Evolutionary conservation across 805 yeast species (phyloP).

Genomic region (Yarrowia sp.): DNA sequence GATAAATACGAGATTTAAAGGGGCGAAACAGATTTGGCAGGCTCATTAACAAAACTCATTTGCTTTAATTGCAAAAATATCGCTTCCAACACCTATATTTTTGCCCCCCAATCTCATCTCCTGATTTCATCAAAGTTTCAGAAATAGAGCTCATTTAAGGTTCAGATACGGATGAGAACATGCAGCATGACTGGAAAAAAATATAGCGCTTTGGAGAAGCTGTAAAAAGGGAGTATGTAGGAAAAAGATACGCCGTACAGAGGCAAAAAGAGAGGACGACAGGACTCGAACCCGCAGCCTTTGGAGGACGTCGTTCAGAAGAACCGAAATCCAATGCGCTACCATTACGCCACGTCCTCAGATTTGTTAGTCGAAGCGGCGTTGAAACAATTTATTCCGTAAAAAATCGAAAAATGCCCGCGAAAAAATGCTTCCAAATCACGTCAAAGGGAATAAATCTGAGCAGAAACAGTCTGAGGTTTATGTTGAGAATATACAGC

Average conservation of each 20-base stretch:
- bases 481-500: no score
- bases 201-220: background rate
- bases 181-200: conserved; percentile 17
- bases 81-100: background rate
- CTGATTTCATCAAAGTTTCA: conserved; percentile 11
- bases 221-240: background rate
- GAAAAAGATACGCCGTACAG: background rate
- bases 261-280: conserved; percentile 34
- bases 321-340: conserved; percentile 39
- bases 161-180: conserved; percentile 23
- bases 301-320: conserved; percentile 39
- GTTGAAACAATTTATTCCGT: background rate
- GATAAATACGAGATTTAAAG: no score
- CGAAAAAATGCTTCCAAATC: background rate
- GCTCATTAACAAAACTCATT: no score
- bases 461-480: no score
- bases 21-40: no score
- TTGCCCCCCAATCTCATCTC: background rate
- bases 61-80: background rate
- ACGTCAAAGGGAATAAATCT: background rate
- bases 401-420: background rate
- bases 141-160: background rate
- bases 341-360: conserved; percentile 39
- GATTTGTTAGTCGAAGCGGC: background rate
- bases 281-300: conserved; percentile 40